A percentile compares a stretch with the other conserved stretches of the same genome.
These are phyloP conservation scores for Stramenopiles sp. DNA, from an alignment of 352 stramenopile genomes.

Conservation along the genomic window DNA sequence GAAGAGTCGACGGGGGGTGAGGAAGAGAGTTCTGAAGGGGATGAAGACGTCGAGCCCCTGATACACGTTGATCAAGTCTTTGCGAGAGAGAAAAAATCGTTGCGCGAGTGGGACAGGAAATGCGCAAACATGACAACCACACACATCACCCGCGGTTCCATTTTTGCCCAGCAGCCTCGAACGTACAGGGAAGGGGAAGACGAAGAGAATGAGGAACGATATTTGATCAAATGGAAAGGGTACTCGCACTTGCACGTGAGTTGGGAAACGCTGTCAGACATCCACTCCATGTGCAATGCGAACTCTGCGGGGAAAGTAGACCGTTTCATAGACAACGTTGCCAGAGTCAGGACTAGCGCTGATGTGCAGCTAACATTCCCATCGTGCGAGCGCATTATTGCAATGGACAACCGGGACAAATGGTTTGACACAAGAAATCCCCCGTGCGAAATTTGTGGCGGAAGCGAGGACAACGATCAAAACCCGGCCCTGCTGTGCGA, in stretches of 20 bases:
- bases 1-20: neutral
- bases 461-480: neutral
- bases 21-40: neutral
- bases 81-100: slow-evolving; percentile 4
- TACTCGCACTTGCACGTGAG: slow-evolving; percentile 85
- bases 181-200: neutral
- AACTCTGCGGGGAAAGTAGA: neutral
- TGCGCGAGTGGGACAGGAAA: slow-evolving; percentile 40
- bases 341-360: neutral
- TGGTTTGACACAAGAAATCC: neutral
- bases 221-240: slow-evolving; percentile 67
- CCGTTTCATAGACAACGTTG: neutral
- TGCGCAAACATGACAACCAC: slow-evolving; percentile 44
- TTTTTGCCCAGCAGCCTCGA: slow-evolving; percentile 28
- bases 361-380: neutral
- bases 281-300: neutral
- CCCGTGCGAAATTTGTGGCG: neutral
- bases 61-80: neutral
- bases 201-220: slow-evolving; percentile 29
- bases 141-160: slow-evolving; percentile 49
- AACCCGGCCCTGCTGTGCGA: neutral
- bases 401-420: neutral
- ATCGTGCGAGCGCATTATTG: neutral
- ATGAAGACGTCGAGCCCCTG: neutral
- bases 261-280: slow-evolving; percentile 59